Percentiles rank a stretch among this genome's conserved stretches.
These are phyloP conservation scores for Neurospora sp. DNA, from an alignment of 495 filamentous ascomycete species.

Conservation along the genomic window DNA sequence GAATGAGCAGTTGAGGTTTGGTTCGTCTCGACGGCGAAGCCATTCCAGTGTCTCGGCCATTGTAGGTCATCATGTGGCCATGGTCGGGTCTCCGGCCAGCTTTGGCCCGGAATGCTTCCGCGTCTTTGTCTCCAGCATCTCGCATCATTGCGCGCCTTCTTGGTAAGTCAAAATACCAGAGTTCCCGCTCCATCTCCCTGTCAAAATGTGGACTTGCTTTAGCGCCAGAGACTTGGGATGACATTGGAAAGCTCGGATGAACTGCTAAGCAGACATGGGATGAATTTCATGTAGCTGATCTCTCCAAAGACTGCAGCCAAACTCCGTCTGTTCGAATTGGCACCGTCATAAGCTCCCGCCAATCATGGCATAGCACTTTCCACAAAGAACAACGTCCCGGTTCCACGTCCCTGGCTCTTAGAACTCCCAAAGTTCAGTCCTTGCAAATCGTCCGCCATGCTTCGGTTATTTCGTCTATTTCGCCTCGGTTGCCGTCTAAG, in stretches of 20 bases:
- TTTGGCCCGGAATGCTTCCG: slow-evolving; percentile 15
- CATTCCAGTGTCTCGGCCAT: neutral
- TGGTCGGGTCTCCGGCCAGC: slow-evolving; percentile 15
- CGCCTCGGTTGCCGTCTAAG: slow-evolving; percentile 1
- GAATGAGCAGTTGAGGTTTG: slow-evolving; percentile 11
- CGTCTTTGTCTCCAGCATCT: slow-evolving; percentile 6
- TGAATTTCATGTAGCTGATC: neutral
- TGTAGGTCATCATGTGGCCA: slow-evolving; percentile 16
- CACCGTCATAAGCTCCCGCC: slow-evolving; percentile 15
- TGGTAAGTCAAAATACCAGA: neutral
- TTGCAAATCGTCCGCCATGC: slow-evolving; percentile 26
- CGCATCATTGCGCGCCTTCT: slow-evolving; percentile 14
- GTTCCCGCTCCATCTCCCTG: neutral
- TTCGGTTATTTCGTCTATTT: slow-evolving; percentile 19
- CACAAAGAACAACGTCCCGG: slow-evolving; percentile 5
- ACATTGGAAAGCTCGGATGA: neutral
- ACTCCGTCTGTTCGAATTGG: slow-evolving; percentile 5
- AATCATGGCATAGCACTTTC: slow-evolving; percentile 23
- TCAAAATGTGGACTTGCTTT: neutral
- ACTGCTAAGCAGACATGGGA: neutral
- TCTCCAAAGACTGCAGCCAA: neutral
- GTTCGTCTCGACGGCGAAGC: slow-evolving; percentile 15
- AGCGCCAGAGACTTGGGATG: slow-evolving; percentile 4
- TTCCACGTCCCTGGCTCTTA: slow-evolving; percentile 11
- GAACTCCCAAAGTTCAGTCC: slow-evolving; percentile 6